A percentile compares a stretch with the other conserved stretches of the same genome.
These are phyloP conservation scores for Cladosporium colombiae DNA, from an alignment of 2,329 filamentous ascomycete species.

Conservation along the genomic window DNA sequence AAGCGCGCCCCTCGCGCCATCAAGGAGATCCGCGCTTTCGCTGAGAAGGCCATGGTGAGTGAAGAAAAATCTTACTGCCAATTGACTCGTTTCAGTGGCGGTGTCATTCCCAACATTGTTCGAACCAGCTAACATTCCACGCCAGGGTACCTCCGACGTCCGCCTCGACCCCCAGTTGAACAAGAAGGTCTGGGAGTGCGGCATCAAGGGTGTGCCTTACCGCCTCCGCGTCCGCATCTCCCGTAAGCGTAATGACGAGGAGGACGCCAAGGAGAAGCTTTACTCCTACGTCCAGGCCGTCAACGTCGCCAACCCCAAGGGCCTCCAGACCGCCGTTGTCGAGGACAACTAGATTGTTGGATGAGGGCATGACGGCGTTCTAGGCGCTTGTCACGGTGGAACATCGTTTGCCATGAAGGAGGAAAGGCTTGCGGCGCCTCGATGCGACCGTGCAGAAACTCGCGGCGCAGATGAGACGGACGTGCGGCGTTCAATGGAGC, in stretches of 20 bases:
- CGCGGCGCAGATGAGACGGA: slow-evolving; percentile 18
- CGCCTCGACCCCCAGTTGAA: slow-evolving; percentile 98
- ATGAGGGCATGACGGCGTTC: slow-evolving; percentile 20
- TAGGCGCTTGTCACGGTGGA: slow-evolving; percentile 19
- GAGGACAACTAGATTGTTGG: slow-evolving; percentile 56
- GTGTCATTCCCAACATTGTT: background rate
- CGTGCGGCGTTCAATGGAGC: slow-evolving; percentile 18
- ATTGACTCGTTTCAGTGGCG: background rate
- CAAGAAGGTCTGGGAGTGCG: slow-evolving; percentile 99
- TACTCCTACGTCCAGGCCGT: slow-evolving; percentile 99
- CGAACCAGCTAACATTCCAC: slow-evolving; percentile 8
- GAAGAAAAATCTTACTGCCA: background rate
- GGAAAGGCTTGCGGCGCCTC: slow-evolving; percentile 17
- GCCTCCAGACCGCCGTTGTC: slow-evolving; percentile 88
- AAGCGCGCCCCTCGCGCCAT: slow-evolving; percentile 97
- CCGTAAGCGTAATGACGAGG: slow-evolving; percentile 99
- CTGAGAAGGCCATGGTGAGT: slow-evolving; percentile 92
- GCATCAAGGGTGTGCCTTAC: slow-evolving; percentile 98
- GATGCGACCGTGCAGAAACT: slow-evolving; percentile 14
- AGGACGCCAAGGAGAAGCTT: slow-evolving; percentile 98
- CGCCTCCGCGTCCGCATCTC: slow-evolving; percentile 97
- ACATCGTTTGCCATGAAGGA: slow-evolving; percentile 19
- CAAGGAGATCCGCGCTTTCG: slow-evolving; percentile 99
- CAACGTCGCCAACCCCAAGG: slow-evolving; percentile 99
- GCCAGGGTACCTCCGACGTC: slow-evolving; percentile 91